Evolutionary conservation across 768 basidiomycete genomes (phyloP), one percentile per base, ranked within the genome.

Genomic region (Tylopilus felleus): DNA sequence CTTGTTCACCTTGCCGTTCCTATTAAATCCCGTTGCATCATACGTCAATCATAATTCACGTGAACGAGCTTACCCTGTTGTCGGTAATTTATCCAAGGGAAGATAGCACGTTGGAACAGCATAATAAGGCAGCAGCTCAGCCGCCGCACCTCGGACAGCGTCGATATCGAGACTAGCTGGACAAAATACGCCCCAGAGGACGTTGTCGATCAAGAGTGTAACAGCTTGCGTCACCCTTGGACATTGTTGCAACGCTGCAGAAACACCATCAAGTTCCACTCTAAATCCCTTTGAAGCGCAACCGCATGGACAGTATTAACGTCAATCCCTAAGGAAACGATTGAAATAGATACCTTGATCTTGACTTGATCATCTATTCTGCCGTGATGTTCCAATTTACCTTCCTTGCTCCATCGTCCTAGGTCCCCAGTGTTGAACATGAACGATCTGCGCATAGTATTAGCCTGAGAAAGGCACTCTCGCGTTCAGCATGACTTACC

Each of bases 351-450:
- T 27, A 27, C 25, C 25, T 27, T 27, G 25, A 27, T 27, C 25
- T 27, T 27, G 7, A 27, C 35, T 49, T 35, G 47, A 28, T 49
- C 47, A 21, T 49, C 47, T 14, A 49, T 39, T 28, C 47, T 38
- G 25, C 47, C 47, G 12, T 49, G 25, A 21, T 49, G 47, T n/a
- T 49, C 36, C 25, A 49, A 28, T 28, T 10, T 25, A 21, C 47
- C 47, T 8, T 39, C 36, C 13, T 25, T 19, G 19, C 36, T 49
- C 47, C 47, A 49, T 19, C 47, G 35, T 19, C 36, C 47, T 17
- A 39, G n/a, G n/a, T 49, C 47, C 4, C 47, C 47, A 7, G 47
- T 49, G 16, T 49, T 49, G 25, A 49, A 49, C 47, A 49, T 49
- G 12, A 49, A 19, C 4, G 46, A 17, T 10, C 46, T 47, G 17